phyloP scores from a whole-genome alignment of 805 yeast genomes.

The Ogataea nonfermentans region DNA sequence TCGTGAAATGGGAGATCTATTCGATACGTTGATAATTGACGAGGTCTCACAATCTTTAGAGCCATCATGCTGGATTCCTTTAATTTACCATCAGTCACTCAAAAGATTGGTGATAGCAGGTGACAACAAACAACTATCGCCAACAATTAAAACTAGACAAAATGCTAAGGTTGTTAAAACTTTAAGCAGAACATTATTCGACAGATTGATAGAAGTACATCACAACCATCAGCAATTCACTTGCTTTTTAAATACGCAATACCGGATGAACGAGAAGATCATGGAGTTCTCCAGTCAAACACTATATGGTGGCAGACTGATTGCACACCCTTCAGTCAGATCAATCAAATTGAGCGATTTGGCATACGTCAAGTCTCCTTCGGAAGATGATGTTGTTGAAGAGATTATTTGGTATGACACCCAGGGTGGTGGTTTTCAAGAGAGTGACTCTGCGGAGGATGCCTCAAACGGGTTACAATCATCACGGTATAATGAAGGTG shows the following conservation, averaged over 20 bases:
- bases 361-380: constrained; percentile 36
- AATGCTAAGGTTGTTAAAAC: constrained; percentile 39
- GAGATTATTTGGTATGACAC: constrained; percentile 87
- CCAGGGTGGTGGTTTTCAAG: constrained; percentile 82
- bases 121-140: constrained; percentile 89
- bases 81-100: constrained; percentile 60
- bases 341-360: constrained; percentile 54
- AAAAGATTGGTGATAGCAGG: constrained; percentile 80
- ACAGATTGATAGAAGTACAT: constrained; percentile 57
- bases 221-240: constrained; percentile 45
- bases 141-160: constrained; percentile 67
- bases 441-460: constrained; percentile 42
- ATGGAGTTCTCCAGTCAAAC: constrained; percentile 74
- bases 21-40: constrained; percentile 84
- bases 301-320: constrained; percentile 61
- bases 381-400: constrained; percentile 49
- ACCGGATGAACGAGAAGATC: constrained; percentile 78
- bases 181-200: constrained; percentile 74
- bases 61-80: constrained; percentile 96
- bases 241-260: constrained; percentile 70
- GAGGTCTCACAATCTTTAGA: constrained; percentile 94
- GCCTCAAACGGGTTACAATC: constrained; percentile 28
- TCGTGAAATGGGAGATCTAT: constrained; percentile 39
- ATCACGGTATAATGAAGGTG: constrained; percentile 78
- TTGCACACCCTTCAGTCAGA: constrained; percentile 61